phyloP scores from a whole-genome alignment of 1,284 basidiomycete genomes.

The Pholiota adiposa region DNA sequence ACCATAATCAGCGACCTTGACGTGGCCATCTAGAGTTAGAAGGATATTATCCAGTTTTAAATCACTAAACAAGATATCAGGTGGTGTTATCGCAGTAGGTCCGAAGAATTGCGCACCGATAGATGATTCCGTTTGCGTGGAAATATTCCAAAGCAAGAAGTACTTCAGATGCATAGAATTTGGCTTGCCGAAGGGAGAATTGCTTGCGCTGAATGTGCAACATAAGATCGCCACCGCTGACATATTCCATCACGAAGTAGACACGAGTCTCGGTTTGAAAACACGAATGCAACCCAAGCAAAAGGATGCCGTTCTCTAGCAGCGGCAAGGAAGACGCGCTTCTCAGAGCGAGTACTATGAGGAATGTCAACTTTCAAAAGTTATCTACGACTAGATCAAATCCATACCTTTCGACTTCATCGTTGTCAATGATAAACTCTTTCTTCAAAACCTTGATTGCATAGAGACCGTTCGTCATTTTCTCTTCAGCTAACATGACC shows the following conservation, averaged over 20 bases:
- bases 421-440: conserved; percentile 99
- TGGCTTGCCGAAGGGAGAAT: conserved; percentile 95
- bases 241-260: conserved; percentile 94
- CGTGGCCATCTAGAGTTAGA: conserved; percentile 95
- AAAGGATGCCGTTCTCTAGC: conserved; percentile 98
- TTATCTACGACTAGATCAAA: conserved; percentile 3
- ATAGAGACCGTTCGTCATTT: conserved; percentile 85
- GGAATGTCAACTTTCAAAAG: conserved; percentile 10
- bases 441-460: conserved; percentile 99
- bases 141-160: conserved; percentile 97
- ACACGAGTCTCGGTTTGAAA: conserved; percentile 99
- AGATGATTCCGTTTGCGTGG: conserved; percentile 97
- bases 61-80: conserved; percentile 61
- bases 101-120: conserved; percentile 66
- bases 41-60: conserved; percentile 99
- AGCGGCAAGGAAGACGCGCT: conserved; percentile 96
- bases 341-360: conserved; percentile 94
- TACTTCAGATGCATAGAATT: conserved; percentile 99
- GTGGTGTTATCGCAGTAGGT: neutral
- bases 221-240: conserved; percentile 95
- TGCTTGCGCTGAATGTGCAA: conserved; percentile 94
- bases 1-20: conserved; percentile 99
- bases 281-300: conserved; percentile 96
- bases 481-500: conserved; percentile 99
- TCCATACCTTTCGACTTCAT: conserved; percentile 95